Evolutionary conservation across 2,329 filamentous ascomycete species (phyloP), one percentile per base, ranked within the genome.

Genomic region (Aspergillus flavus): DNA sequence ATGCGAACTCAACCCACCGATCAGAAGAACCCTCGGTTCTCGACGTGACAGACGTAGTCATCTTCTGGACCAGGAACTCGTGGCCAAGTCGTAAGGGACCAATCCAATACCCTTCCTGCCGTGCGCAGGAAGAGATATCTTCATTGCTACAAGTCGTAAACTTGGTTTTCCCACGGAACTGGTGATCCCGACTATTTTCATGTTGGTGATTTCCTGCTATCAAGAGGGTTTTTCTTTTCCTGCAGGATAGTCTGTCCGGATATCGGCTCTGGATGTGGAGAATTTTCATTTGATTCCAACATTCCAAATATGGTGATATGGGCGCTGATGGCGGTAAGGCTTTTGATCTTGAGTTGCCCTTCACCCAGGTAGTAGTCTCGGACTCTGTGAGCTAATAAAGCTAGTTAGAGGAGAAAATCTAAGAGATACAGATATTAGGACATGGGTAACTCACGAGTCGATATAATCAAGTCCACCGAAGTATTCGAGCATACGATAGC

Each of bases 391-490:
- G 36, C 64, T 68, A 43, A 32, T 39, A 7, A 36, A 45, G 16
- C 32, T 26, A 4, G 36, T 48, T 66, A 56, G 65, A 52, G 55
- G n/a, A 52, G 41, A 12, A 23, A 39, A 48, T 28, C 23, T 14
- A 52, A 54, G 34, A 11, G 23, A 45, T 23, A 48, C 21, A 12
- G 57, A 46, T 16, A 30, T 32, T 19, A 45, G 26, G 14, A 46
- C 34, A 14, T 32, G 52, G 30, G 55, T 19, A 55, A 76, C 75
- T 78, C 68, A 79, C 75, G 74, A 71, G 62, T 82, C 73, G 64
- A 83, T 80, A 71, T 81, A 84, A 66, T 83, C 81, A 68, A 84
- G 77, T 60, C 79, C 79, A 68, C 75, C 80, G 62, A 83, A 83
- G 61, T 80, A 82, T 67, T 83, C 81, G 64, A 82, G 74, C 82